Evolutionary conservation across 441 rosid genomes (phyloP).

Genomic region (Brassica hybrid): DNA sequence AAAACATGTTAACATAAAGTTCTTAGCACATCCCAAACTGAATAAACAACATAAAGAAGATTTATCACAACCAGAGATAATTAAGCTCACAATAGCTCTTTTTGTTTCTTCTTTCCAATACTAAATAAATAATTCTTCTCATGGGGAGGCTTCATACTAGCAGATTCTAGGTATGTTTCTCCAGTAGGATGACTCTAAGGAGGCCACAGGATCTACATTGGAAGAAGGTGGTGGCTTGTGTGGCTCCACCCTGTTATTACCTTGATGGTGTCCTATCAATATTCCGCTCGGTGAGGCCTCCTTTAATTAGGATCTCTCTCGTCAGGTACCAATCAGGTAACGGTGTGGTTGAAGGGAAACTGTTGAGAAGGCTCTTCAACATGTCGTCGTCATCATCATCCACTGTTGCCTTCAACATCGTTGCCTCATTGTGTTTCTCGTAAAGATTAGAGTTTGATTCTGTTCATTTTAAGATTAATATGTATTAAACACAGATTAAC

Average conservation of each 20-base stretch:
- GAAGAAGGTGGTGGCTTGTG: slow-evolving; percentile 20
- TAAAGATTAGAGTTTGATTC: slow-evolving; percentile 42
- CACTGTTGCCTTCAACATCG: slow-evolving; percentile 51
- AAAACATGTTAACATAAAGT: slow-evolving; percentile 26
- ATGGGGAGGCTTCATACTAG: slow-evolving; percentile 28
- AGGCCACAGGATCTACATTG: slow-evolving; percentile 36
- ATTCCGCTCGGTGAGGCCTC: slow-evolving; percentile 16
- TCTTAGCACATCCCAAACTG: slow-evolving; percentile 30
- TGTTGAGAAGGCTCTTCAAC: slow-evolving; percentile 58
- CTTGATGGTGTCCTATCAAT: slow-evolving; percentile 22
- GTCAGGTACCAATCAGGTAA: slow-evolving; percentile 66
- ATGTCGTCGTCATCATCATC: slow-evolving; percentile 56
- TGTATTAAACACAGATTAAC: not conserved
- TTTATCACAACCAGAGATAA: slow-evolving; percentile 23
- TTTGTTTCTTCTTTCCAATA: not conserved
- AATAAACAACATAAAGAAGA: slow-evolving; percentile 17
- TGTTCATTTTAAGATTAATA: slow-evolving; percentile 24
- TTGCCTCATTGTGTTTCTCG: slow-evolving; percentile 44
- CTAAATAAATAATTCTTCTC: slow-evolving; percentile 18
- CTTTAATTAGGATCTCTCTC: slow-evolving; percentile 16
- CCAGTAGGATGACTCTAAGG: slow-evolving; percentile 52
- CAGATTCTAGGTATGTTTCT: slow-evolving; percentile 67
- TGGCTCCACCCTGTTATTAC: slow-evolving; percentile 23
- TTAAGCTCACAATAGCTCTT: slow-evolving; percentile 33
- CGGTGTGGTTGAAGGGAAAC: slow-evolving; percentile 58